Percentiles rank a stretch among this genome's conserved stretches.
These are phyloP conservation scores for Syzygium malaccense DNA, from an alignment of 441 rosid species.

Conservation along the genomic window DNA sequence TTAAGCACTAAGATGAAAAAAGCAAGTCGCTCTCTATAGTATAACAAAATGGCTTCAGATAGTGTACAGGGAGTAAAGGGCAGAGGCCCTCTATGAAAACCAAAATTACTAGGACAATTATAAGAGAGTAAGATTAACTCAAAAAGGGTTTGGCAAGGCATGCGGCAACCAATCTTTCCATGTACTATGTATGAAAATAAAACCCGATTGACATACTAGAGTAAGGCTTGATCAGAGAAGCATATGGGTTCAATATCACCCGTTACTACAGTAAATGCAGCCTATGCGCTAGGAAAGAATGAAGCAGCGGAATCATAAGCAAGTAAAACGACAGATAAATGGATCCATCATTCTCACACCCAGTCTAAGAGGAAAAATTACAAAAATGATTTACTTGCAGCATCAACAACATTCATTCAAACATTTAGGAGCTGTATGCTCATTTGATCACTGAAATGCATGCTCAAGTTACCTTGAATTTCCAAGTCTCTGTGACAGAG, in stretches of 20 bases:
- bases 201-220: neutral
- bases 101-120: neutral
- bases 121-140: neutral
- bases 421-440: neutral
- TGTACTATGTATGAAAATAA: neutral
- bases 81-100: neutral
- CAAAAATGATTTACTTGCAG: neutral
- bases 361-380: neutral
- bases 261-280: neutral
- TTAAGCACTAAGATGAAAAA: neutral
- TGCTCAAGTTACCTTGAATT: neutral
- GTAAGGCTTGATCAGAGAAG: neutral
- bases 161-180: neutral
- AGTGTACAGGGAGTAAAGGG: neutral
- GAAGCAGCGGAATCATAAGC: neutral
- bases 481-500: neutral
- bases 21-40: neutral
- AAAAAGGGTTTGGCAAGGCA: neutral
- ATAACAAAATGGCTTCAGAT: neutral
- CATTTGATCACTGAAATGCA: neutral
- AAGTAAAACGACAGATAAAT: neutral
- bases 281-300: neutral
- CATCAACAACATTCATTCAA: neutral
- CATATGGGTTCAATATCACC: neutral
- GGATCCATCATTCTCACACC: neutral